Conservation (phyloP, 2,329 filamentous ascomycete genomes). For the Penicillium sp. region DNA sequence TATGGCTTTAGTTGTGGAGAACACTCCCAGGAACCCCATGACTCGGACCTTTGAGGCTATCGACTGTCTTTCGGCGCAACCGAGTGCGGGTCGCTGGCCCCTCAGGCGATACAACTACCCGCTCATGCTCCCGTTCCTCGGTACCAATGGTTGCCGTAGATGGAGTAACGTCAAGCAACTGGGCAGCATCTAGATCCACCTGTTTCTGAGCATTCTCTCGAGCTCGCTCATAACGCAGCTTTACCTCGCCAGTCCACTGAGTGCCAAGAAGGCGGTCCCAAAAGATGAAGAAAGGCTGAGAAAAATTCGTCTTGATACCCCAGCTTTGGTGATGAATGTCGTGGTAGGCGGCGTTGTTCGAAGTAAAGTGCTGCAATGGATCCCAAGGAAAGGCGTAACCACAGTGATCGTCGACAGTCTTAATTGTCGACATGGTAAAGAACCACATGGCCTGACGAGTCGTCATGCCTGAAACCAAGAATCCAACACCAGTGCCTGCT, state of each 20-base stretch:
- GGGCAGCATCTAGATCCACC: slow-evolving; percentile 47
- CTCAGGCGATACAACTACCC: slow-evolving; percentile 26
- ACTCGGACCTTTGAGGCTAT: slow-evolving; percentile 35
- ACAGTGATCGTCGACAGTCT: slow-evolving; percentile 97
- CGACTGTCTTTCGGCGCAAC: slow-evolving; percentile 38
- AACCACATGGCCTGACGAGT: slow-evolving; percentile 82
- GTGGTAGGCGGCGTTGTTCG: slow-evolving; percentile 94
- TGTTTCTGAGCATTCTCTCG: slow-evolving; percentile 56
- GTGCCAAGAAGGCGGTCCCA: slow-evolving; percentile 84
- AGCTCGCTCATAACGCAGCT: slow-evolving; percentile 56
- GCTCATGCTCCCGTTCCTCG: slow-evolving; percentile 21
- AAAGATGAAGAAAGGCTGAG: slow-evolving; percentile 70
- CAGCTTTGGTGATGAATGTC: slow-evolving; percentile 98
- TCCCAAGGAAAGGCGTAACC: slow-evolving; percentile 96
- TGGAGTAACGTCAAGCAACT: slow-evolving; percentile 26
- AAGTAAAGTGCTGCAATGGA: slow-evolving; percentile 83
- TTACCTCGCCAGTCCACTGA: slow-evolving; percentile 69
- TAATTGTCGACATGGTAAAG: slow-evolving; percentile 84
- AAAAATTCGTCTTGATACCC: slow-evolving; percentile 75
- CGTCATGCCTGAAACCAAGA: slow-evolving; percentile 78
- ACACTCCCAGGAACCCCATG: slow-evolving; percentile 42
- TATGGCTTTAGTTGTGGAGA: slow-evolving; percentile 32
- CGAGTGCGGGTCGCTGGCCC: slow-evolving; percentile 30
- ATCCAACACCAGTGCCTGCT: slow-evolving; percentile 76
- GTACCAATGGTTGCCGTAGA: neutral